Percentiles rank a stretch among this genome's conserved stretches.
Conservation (phyloP, 2,329 filamentous ascomycete genomes). For the Alternaria alternata region DNA sequence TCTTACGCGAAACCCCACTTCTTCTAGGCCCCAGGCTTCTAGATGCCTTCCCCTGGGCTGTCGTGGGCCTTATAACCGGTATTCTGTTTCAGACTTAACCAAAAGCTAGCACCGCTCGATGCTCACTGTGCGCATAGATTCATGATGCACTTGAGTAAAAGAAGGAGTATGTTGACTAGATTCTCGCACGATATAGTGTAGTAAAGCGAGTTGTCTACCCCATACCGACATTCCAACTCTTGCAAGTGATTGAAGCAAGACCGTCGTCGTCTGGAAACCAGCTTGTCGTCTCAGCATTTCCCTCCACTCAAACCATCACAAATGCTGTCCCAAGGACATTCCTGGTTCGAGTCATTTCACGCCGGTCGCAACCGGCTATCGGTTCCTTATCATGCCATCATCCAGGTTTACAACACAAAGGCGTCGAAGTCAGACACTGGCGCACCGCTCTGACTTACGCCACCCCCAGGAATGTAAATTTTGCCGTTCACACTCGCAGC, state of each 20-base stretch:
- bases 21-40: not conserved
- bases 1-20: not conserved
- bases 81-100: not conserved
- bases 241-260: not conserved
- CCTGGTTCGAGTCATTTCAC: not conserved
- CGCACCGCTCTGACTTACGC: constrained; percentile 21
- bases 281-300: not conserved
- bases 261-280: not conserved
- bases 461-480: constrained; percentile 39
- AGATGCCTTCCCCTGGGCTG: not conserved
- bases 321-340: not conserved
- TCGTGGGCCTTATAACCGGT: not conserved
- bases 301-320: not conserved
- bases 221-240: not conserved
- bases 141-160: not conserved
- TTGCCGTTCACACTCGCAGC: constrained; percentile 29
- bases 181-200: not conserved
- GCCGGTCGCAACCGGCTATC: not conserved
- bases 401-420: constrained; percentile 12
- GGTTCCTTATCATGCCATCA: not conserved
- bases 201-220: not conserved
- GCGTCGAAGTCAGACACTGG: constrained; percentile 30
- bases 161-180: not conserved
- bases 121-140: not conserved
- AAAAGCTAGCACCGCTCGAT: not conserved